Evolutionary conservation across 345 rosid species (phyloP).

Genomic region (Kandelia obovata): DNA sequence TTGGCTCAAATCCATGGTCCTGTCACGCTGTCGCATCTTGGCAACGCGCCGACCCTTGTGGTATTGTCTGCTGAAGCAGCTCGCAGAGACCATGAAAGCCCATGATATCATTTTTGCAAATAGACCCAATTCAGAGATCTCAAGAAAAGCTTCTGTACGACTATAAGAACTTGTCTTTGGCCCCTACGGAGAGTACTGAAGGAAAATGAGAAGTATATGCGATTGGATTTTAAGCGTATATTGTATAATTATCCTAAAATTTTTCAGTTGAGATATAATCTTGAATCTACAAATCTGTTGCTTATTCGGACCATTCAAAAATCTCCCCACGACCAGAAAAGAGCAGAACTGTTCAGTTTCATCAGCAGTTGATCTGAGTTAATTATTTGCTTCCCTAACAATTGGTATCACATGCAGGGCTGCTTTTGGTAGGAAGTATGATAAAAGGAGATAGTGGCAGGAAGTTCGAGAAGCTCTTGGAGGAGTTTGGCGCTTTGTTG

Average conservation of each 20-base stretch:
- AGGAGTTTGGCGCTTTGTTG: constrained; percentile 14
- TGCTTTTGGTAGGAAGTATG: constrained; percentile 11
- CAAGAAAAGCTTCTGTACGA: constrained; percentile 8
- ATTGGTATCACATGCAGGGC: constrained; percentile 11
- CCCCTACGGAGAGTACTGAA: constrained; percentile 24
- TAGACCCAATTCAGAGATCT: constrained; percentile 4
- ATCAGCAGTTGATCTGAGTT: constrained; percentile 10
- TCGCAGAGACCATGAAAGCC: constrained; percentile 13
- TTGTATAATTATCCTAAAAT: too few relatives aligned
- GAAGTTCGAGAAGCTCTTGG: neutral
- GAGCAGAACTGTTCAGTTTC: neutral
- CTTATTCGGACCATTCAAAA: too few relatives aligned
- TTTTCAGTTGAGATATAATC: too few relatives aligned
- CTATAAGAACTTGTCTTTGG: constrained; percentile 7
- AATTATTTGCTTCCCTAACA: constrained; percentile 7
- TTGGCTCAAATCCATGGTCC: constrained; percentile 16
- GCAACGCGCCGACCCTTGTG: constrained; percentile 8
- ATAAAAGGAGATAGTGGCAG: constrained; percentile 8
- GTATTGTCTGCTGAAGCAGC: constrained; percentile 18
- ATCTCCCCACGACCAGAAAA: too few relatives aligned
- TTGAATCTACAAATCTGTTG: too few relatives aligned
- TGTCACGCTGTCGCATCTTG: constrained; percentile 18
- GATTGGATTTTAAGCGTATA: too few relatives aligned
- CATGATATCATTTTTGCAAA: constrained; percentile 13
- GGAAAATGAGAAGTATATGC: constrained; percentile 23